These are phyloP conservation scores for Yarrowia sp. DNA, from an alignment of 805 yeast genomes.

Conservation along the genomic window DNA sequence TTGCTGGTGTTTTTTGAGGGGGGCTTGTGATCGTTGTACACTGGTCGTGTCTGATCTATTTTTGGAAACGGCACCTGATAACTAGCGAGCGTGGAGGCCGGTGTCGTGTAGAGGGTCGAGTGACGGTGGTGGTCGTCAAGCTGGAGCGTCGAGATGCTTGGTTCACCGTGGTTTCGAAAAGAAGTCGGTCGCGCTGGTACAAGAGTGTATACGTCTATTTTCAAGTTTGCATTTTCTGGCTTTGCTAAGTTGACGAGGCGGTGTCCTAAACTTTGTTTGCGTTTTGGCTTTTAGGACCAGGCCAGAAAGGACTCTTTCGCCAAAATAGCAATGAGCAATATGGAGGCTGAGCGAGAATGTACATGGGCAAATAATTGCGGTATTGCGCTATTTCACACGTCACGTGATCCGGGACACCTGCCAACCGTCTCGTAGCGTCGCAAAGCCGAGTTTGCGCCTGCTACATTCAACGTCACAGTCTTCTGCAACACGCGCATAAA, in stretches of 20 bases:
- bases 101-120: background rate
- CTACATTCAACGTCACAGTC: background rate
- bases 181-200: background rate
- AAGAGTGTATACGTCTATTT: constrained; percentile 6
- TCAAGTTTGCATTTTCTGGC: constrained; percentile 16
- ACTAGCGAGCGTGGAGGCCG: constrained; percentile 10
- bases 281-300: background rate
- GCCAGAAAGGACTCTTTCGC: background rate
- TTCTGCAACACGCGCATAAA: constrained; percentile 8
- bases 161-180: background rate
- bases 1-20: background rate
- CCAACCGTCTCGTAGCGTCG: too few species aligned
- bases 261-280: background rate
- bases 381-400: too few species aligned
- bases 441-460: background rate
- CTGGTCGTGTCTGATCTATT: constrained; percentile 1
- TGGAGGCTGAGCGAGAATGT: too few species aligned
- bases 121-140: background rate
- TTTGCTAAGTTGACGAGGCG: constrained; percentile 22
- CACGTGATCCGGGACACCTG: too few species aligned
- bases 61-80: background rate
- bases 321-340: background rate
- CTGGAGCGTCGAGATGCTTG: background rate
- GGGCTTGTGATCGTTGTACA: background rate
- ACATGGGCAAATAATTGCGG: too few species aligned